phyloP scores from a whole-genome alignment of 208 protist species.

The Acanthamoeba lenticulata region DNA sequence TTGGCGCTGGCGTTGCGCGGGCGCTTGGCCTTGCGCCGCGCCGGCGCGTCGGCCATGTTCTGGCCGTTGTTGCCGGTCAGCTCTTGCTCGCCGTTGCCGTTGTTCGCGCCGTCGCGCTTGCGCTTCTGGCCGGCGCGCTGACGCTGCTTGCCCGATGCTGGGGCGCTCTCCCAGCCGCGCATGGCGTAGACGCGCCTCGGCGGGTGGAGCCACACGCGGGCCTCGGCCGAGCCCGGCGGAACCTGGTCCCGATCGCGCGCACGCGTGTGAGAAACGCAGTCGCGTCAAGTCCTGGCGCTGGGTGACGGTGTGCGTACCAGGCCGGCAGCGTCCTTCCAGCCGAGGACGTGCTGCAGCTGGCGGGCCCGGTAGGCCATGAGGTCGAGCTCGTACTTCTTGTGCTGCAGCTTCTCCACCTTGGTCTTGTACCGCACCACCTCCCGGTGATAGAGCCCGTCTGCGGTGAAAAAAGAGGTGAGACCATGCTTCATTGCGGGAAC shows the following conservation, averaged over 20 bases:
- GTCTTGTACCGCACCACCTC: background rate
- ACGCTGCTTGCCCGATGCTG: background rate
- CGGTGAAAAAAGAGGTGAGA: background rate
- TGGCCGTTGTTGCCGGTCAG: background rate
- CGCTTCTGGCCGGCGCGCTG: background rate
- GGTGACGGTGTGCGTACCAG: background rate
- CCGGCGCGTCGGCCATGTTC: background rate
- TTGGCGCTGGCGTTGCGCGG: background rate
- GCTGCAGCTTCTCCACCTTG: conserved; percentile 54
- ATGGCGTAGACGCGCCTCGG: background rate
- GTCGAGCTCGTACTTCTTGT: conserved; percentile 12
- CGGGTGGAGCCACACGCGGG: background rate
- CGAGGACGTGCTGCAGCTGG: background rate
- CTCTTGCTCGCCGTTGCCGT: background rate
- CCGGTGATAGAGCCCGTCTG: conserved; percentile 37
- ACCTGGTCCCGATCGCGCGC: background rate
- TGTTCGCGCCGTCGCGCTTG: background rate
- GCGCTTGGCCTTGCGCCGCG: background rate
- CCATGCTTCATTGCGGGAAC: background rate
- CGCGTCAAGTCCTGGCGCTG: too few relatives aligned
- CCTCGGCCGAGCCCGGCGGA: background rate
- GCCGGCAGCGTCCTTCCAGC: background rate
- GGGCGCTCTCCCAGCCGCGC: background rate
- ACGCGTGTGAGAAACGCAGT: background rate
- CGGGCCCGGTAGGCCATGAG: background rate